Evolutionary conservation across 352 stramenopile species (phyloP).

Genomic region (Phytopythium cucurbitacearum): DNA sequence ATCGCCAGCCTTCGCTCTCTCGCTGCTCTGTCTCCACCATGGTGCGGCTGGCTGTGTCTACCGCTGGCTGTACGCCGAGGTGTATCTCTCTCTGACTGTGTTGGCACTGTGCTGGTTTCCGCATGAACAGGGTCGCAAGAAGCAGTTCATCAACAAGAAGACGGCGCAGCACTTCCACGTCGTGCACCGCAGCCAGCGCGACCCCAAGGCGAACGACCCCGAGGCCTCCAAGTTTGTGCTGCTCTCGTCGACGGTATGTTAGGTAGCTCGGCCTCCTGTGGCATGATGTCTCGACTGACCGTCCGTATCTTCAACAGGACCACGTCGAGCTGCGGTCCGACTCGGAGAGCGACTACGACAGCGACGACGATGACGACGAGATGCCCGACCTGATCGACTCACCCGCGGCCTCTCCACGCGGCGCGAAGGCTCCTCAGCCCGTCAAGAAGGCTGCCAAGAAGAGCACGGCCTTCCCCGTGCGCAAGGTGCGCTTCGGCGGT

Average conservation of each 20-base stretch:
- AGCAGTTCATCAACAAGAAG: constrained; percentile 87
- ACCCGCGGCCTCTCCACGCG: constrained; percentile 2
- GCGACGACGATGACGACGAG: constrained; percentile 44
- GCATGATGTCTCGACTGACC: neutral
- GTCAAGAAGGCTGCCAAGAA: constrained; percentile 4
- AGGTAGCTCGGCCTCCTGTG: neutral
- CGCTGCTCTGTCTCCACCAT: neutral
- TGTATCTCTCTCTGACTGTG: too few relatives aligned
- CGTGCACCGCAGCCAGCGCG: constrained; percentile 80
- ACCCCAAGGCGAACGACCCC: constrained; percentile 75
- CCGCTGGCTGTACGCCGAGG: neutral
- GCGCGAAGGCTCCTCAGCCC: constrained; percentile 6
- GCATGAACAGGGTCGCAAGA: constrained; percentile 47
- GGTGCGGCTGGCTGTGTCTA: neutral
- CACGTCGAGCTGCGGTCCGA: constrained; percentile 60
- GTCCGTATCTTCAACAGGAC: constrained; percentile 6
- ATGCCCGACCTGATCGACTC: constrained; percentile 47
- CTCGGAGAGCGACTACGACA: constrained; percentile 29
- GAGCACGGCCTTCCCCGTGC: constrained; percentile 33
- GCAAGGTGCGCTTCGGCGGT: constrained; percentile 62
- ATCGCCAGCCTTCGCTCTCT: too few relatives aligned
- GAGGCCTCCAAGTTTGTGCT: constrained; percentile 83
- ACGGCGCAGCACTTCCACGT: constrained; percentile 84
- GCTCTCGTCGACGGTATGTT: constrained; percentile 46
- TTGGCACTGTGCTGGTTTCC: neutral